Evolutionary conservation across 2,329 filamentous ascomycete species (phyloP), one percentile per base, ranked within the genome.

Genomic region (Aspergillus texensis): DNA sequence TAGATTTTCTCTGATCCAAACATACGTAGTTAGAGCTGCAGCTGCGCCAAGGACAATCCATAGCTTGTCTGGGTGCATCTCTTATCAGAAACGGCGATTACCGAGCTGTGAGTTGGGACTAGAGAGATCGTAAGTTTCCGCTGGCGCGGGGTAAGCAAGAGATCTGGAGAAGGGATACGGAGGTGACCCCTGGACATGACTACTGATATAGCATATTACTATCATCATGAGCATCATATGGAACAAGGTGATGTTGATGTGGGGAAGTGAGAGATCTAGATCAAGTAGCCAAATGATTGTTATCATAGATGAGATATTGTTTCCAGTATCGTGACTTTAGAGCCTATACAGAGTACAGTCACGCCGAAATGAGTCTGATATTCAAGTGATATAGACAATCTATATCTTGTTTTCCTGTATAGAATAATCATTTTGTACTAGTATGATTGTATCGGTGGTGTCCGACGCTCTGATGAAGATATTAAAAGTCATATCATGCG

Each of bases 121-220:
- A 43, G 46, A 32, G 32, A 32, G 39, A 57, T 45, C 62, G 62
- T 62, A 65, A 53, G 62, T 65, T 65, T 56, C 62, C 62, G 62
- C 52, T 30, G 50, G 28, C 43, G 62, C 39, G 62, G 60, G 60
- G 60, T 59, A 62, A 34, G 24, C 19, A 14, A 32, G 26, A 56
- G 34, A 57, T 57, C 53, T 57, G 62, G 62, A 61, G 46, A 50
- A 30, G 58, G 61, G 52, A 46, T 26, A 39, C 19, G 58, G 34
- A 16, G 32, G 32, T 16, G 43, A 41, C 62, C 36, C 32, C 34
- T 36, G 55, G 26, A 46, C 16, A n/a, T 24, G 32, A 14, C 26
- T 12, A 2, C 19, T 21, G 2, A 32, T 32, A 9, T 21, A 19
- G 19, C 21, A n/a, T 11, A 50, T 2, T 26, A 52, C 12, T 14